Conservation (phyloP, 2,329 filamentous ascomycete genomes). For the Cercospora beticola region DNA sequence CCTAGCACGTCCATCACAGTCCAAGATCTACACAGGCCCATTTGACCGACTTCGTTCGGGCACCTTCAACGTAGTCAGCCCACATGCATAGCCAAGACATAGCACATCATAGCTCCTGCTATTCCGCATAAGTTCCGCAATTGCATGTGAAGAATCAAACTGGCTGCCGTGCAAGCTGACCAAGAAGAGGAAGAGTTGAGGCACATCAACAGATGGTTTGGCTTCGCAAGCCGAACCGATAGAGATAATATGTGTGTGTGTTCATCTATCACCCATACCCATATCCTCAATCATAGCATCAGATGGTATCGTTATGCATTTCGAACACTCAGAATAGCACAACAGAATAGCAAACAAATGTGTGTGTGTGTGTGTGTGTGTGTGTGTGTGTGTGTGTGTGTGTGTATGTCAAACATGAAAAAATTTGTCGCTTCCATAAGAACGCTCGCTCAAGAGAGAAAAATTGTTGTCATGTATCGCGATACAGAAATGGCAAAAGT, state of each 20-base stretch:
- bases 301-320: conserved; percentile 9
- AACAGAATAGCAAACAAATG: background rate
- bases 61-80: no score
- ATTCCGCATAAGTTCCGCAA: no score
- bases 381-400: background rate
- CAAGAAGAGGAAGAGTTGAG: no score
- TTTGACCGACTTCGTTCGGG: background rate
- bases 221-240: background rate
- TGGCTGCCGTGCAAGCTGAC: no score
- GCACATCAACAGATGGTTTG: no score
- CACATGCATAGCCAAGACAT: no score
- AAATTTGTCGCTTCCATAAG: background rate
- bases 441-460: background rate
- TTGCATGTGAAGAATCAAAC: no score
- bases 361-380: background rate
- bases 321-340: background rate
- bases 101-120: no score
- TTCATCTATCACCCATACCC: background rate
- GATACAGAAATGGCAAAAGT: background rate
- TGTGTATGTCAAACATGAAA: background rate
- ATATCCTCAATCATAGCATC: background rate
- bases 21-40: background rate
- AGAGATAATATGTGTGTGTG: background rate
- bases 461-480: background rate
- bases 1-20: background rate